These are phyloP conservation scores for Apiospora rasikravindrae DNA, from an alignment of 2,329 filamentous ascomycete genomes.

Conservation along the genomic window DNA sequence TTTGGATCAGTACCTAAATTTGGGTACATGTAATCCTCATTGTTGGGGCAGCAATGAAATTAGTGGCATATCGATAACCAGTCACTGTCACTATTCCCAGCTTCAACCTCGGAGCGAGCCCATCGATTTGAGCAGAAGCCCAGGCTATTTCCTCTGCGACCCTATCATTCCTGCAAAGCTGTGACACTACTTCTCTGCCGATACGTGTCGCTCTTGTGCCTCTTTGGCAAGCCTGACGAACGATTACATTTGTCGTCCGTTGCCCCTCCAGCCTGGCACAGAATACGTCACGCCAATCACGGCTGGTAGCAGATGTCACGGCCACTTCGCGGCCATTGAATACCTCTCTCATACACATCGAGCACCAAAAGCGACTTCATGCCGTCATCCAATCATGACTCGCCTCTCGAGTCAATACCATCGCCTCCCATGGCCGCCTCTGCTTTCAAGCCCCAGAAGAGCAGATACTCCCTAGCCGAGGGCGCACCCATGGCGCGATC, in stretches of 20 bases:
- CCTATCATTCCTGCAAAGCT: background rate
- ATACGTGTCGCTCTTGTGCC: background rate
- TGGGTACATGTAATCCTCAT: constrained; percentile 3
- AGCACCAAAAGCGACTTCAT: constrained; percentile 52
- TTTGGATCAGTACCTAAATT: background rate
- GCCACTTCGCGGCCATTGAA: constrained; percentile 15
- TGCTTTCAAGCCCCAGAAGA: constrained; percentile 63
- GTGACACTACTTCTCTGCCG: background rate
- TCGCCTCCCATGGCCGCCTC: constrained; percentile 72
- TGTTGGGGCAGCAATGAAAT: background rate
- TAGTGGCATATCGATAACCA: constrained; percentile 17
- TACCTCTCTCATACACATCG: background rate
- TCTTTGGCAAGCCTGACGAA: background rate
- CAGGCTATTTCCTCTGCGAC: background rate
- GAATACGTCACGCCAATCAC: constrained; percentile 8
- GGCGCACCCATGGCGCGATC: constrained; percentile 54
- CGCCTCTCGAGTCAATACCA: constrained; percentile 66
- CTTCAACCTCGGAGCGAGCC: background rate
- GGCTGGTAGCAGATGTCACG: constrained; percentile 5
- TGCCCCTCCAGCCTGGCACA: constrained; percentile 3
- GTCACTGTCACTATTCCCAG: constrained; percentile 1
- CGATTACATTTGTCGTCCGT: background rate
- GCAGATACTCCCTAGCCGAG: constrained; percentile 60
- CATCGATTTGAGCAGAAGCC: background rate
- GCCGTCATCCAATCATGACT: constrained; percentile 70